Evolutionary conservation across 306 rosid species (phyloP).

Genomic region (Cucurbita argyrosperma): DNA sequence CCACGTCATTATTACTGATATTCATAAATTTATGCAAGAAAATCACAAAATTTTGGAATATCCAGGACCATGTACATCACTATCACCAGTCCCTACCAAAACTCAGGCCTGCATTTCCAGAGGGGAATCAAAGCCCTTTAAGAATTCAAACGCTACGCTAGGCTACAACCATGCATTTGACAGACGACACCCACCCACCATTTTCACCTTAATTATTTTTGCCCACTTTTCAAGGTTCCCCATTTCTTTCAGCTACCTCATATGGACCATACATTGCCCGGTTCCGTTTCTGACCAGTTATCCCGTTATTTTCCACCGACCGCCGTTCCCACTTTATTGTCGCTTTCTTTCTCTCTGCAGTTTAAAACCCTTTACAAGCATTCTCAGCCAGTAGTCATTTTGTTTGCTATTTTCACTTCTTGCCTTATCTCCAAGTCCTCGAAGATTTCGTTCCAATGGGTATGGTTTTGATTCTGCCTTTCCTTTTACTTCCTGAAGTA

Average conservation of each 20-base stretch:
- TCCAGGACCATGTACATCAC: background rate
- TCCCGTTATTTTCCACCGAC: background rate
- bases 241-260: constrained; percentile 1
- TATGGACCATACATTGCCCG: background rate
- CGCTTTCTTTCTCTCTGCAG: background rate
- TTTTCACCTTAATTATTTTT: background rate
- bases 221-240: constrained; percentile 3
- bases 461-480: background rate
- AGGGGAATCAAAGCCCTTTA: background rate
- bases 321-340: background rate
- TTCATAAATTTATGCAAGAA: background rate
- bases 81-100: background rate
- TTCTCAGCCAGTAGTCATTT: background rate
- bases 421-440: background rate
- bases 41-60: background rate
- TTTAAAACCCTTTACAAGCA: background rate
- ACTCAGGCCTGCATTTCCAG: background rate
- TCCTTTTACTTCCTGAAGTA: background rate
- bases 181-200: background rate
- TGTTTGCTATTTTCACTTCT: background rate
- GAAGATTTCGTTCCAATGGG: background rate
- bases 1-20: background rate
- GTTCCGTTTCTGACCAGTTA: background rate
- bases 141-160: background rate
- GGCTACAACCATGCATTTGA: background rate